Base-by-base conservation (phyloP, 331 rosid species). In the Telfairia occidentalis region DNA sequence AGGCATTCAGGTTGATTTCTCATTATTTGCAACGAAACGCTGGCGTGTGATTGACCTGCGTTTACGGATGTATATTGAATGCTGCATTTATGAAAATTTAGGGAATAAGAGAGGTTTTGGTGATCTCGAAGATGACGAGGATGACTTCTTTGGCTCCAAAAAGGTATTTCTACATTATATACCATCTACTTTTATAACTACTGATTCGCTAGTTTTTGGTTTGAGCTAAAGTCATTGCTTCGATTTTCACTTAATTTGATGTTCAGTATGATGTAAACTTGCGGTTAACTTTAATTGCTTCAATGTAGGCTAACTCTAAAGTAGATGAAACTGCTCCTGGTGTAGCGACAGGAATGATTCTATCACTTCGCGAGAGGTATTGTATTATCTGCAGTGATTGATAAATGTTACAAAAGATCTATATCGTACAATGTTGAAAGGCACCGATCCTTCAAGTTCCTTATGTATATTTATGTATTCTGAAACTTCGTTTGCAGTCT, bases 301-400 rank as follows among this genome's bases (percentile, higher is more conserved):
- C 48, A 3, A 43, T 65, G 73, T 69, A 92, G 98, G 85, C 73
- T 15, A 89, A 87, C 78, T 57, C 86, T 3, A 86, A 86, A 79
- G 82, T 82, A 26, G 94, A 89, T 82, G 98, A 93, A 84, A 86
- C 96, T 73, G 88, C 92, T 72, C 89, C 97, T 5, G 97, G 97
- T 15, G 90, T 83, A 18, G 89, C 97, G 40, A 93, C 98, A 29
- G 94, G 96, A 74, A 93, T 91, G 98, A 93, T 93, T 70, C 87
- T 90, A 84, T 83, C 96, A 59, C 96, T 90, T 74, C 98, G 98
- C 13, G 97, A 90, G 87, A 84, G 96, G 98, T 93, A 84, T 24
- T 19, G 6, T 59, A 45, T 71, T 9, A 29, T 69, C 9, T 46
- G 1, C 54, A 3, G 54, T 28, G 58, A 45, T 70, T 23, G 42